Evolutionary conservation across 1,284 basidiomycete species (phyloP).

Genomic region (Volvariella surrecta): DNA sequence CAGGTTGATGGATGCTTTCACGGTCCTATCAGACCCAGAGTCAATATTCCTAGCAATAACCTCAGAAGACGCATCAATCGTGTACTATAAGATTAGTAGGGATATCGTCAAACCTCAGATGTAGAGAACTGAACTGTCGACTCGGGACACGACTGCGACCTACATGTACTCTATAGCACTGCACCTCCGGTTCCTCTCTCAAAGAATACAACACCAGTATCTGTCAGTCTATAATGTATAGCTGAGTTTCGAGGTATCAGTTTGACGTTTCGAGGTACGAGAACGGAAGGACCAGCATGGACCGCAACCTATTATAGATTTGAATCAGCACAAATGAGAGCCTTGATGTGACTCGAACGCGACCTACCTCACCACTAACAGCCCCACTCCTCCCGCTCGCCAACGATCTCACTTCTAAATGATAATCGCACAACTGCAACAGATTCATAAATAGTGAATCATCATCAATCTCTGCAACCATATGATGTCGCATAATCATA

Average conservation of each 20-base stretch:
- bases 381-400: conserved; percentile 65
- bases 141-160: no score
- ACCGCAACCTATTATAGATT: conserved; percentile 42
- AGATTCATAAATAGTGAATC: conserved; percentile 42
- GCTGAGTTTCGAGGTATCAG: conserved; percentile 43
- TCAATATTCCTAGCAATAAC: conserved; percentile 64
- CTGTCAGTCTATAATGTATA: conserved; percentile 61
- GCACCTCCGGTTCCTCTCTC: conserved; percentile 59
- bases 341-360: not conserved
- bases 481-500: conserved; percentile 55
- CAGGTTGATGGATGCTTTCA: conserved; percentile 54
- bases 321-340: conserved; percentile 3
- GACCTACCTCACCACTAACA: conserved; percentile 62
- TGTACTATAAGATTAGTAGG: conserved; percentile 71
- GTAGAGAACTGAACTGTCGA: no score
- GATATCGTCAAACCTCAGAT: conserved; percentile 69
- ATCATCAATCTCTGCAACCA: conserved; percentile 45
- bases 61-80: conserved; percentile 69
- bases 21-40: conserved; percentile 33
- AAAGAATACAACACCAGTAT: conserved; percentile 56
- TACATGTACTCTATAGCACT: conserved; percentile 38
- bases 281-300: conserved; percentile 42
- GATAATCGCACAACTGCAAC: conserved; percentile 51
- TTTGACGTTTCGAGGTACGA: conserved; percentile 24
- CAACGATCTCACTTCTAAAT: conserved; percentile 60